Evolutionary conservation across 176 grass and related monocot species (phyloP).

Genomic region (Oryza meyeriana): DNA sequence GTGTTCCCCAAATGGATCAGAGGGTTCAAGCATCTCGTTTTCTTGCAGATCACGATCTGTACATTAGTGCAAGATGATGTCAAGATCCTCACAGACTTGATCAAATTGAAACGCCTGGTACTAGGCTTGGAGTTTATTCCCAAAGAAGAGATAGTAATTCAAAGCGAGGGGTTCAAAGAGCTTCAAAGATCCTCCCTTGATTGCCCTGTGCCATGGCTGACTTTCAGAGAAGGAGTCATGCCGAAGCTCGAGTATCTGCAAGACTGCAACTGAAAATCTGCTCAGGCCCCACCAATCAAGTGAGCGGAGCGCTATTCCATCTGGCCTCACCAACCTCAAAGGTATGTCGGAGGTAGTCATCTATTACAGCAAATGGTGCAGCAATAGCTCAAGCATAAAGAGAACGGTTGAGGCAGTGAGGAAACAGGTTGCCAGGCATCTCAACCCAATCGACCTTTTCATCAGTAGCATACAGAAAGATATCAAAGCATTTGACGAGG

Average conservation of each 20-base stretch:
- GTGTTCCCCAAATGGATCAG: neutral
- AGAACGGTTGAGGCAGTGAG: neutral
- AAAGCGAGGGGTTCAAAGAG: neutral
- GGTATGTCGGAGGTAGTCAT: neutral
- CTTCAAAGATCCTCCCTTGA: neutral
- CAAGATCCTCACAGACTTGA: neutral
- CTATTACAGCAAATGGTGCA: neutral
- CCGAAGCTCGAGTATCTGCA: neutral
- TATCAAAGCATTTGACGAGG: too few relatives aligned
- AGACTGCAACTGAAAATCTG: neutral
- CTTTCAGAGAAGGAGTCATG: neutral
- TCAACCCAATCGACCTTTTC: neutral
- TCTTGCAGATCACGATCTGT: neutral
- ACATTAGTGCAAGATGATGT: neutral
- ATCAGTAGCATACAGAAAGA: neutral
- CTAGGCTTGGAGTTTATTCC: constrained; percentile 22
- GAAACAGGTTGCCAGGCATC: neutral
- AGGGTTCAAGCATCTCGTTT: rapidly evolving
- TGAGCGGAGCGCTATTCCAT: neutral
- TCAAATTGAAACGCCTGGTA: neutral
- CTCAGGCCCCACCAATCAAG: neutral
- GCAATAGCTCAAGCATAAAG: neutral
- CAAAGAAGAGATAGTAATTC: neutral
- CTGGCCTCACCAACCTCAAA: neutral
- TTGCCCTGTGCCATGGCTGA: constrained; percentile 1